A percentile compares a stretch with the other conserved stretches of the same genome.
Conservation (phyloP, 176 grass and related monocot species). For the Echinochloa phyllopogon region DNA sequence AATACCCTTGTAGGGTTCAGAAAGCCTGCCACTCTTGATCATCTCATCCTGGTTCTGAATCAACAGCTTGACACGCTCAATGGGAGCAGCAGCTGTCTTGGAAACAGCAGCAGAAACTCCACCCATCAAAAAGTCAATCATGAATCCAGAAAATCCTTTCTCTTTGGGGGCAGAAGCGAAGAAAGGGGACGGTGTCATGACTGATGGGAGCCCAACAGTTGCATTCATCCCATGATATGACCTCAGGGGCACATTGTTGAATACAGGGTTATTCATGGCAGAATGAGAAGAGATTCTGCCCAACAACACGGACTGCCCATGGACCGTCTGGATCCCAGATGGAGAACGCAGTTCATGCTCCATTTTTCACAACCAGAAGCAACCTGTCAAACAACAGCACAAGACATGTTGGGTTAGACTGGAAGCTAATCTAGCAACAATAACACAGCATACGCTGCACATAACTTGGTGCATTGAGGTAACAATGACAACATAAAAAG, state of each 20-base stretch:
- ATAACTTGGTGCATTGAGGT: background rate
- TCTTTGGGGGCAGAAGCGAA: conserved; percentile 59
- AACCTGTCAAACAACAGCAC: conserved; percentile 2
- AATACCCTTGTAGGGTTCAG: conserved; percentile 65
- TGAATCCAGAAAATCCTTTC: conserved; percentile 60
- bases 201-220: conserved; percentile 24
- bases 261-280: conserved; percentile 34
- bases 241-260: conserved; percentile 32
- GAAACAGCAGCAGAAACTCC: conserved; percentile 74
- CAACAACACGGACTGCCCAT: conserved; percentile 51
- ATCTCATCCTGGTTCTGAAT: conserved; percentile 77
- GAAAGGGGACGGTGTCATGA: conserved; percentile 41
- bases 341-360: conserved; percentile 32
- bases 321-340: conserved; percentile 48
- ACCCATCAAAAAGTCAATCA: conserved; percentile 70
- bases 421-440: background rate
- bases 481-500: background rate
- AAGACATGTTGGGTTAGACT: background rate
- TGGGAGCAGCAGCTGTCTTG: conserved; percentile 69
- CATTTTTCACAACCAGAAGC: conserved; percentile 27
- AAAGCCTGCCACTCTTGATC: conserved; percentile 62
- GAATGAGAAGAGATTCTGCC: conserved; percentile 42
- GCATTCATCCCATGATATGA: conserved; percentile 32
- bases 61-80: conserved; percentile 76
- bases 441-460: background rate